phyloP scores from a whole-genome alignment of 73 alveolate genomes.

The Tetrahymena elliotti region DNA sequence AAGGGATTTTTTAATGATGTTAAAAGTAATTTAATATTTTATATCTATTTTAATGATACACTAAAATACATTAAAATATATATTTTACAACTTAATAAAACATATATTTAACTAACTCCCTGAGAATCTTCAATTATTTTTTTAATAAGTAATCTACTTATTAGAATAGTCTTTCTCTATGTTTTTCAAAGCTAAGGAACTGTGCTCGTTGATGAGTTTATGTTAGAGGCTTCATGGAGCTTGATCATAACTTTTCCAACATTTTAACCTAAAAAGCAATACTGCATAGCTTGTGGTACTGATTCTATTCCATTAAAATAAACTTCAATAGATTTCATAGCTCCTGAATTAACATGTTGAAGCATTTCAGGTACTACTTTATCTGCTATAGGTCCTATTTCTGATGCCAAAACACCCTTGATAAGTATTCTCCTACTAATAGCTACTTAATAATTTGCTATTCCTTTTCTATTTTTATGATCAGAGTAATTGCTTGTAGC shows the following conservation, averaged over 20 bases:
- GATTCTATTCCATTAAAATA: not conserved
- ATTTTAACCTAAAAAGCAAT: not conserved
- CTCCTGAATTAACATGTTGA: not conserved
- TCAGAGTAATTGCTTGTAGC: conserved; percentile 34
- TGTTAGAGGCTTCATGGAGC: not conserved
- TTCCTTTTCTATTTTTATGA: conserved; percentile 31
- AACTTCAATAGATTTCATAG: not conserved
- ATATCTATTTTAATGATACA: too few relatives aligned
- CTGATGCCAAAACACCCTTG: not conserved
- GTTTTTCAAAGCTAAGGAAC: not conserved
- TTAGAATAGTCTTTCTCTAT: too few relatives aligned
- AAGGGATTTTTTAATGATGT: too few relatives aligned
- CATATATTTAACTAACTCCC: too few relatives aligned
- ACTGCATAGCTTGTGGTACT: not conserved
- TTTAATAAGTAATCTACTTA: too few relatives aligned
- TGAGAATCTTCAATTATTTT: not conserved
- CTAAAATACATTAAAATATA: too few relatives aligned
- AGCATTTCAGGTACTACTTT: not conserved
- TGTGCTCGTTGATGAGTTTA: not conserved
- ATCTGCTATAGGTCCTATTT: not conserved
- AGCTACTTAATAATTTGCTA: not conserved
- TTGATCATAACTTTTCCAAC: not conserved
- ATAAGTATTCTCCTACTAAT: not conserved
- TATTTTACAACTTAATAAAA: too few relatives aligned
- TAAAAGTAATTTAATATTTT: too few relatives aligned